Evolutionary conservation across 768 basidiomycete species (phyloP).

Genomic region (Termitomyces sp.): DNA sequence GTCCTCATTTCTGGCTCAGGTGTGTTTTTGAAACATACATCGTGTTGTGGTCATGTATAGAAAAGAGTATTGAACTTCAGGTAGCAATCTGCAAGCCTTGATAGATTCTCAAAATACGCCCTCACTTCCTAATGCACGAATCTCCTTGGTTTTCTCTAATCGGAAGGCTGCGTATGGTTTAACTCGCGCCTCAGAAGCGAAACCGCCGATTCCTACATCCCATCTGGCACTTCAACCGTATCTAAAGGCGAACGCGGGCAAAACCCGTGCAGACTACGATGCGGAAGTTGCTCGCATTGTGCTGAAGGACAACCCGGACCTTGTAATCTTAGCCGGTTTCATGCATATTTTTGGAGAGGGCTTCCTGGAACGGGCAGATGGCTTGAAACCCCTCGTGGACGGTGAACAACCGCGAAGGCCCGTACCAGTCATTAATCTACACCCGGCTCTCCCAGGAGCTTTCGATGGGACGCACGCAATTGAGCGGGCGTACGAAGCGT

Average conservation of each 20-base stretch:
- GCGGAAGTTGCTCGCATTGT: conserved; percentile 69
- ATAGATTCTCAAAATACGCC: conserved; percentile 80
- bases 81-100: conserved; percentile 93
- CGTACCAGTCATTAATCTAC: conserved; percentile 91
- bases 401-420: conserved; percentile 25
- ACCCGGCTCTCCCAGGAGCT: conserved; percentile 92
- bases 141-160: conserved; percentile 86
- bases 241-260: conserved; percentile 64
- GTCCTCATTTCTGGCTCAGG: conserved; percentile 54
- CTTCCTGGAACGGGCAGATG: conserved; percentile 67
- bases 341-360: conserved; percentile 91
- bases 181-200: conserved; percentile 62
- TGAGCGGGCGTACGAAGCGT: conserved; percentile 84
- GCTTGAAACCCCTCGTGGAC: conserved; percentile 27
- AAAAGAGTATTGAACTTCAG: conserved; percentile 34
- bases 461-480: conserved; percentile 96
- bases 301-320: conserved; percentile 59
- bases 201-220: conserved; percentile 75
- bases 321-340: conserved; percentile 96
- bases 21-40: conserved; percentile 17
- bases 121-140: conserved; percentile 62
- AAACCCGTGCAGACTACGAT: conserved; percentile 83
- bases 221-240: conserved; percentile 85
- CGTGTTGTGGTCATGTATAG: neutral
- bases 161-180: conserved; percentile 89